Conservation (phyloP, 495 filamentous ascomycete species). For the Lichina pygmaea region DNA sequence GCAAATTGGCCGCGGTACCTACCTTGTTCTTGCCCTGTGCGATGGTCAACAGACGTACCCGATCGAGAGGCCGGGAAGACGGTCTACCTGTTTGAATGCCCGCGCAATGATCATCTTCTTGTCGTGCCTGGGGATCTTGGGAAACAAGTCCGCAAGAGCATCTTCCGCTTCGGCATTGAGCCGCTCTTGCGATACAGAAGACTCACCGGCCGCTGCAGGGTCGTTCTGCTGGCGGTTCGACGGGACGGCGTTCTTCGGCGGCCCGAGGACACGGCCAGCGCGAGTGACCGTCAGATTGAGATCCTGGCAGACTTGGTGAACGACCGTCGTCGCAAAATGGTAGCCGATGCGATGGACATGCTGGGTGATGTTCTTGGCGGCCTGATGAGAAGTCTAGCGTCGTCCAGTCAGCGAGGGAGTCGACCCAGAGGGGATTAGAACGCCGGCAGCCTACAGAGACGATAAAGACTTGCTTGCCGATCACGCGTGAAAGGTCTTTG, state of each 20-base stretch:
- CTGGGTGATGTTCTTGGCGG: constrained; percentile 25
- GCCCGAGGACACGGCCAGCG: constrained; percentile 15
- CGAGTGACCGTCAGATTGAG: constrained; percentile 17
- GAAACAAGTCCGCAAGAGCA: constrained; percentile 59
- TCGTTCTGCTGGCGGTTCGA: not conserved
- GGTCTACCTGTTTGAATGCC: constrained; percentile 53
- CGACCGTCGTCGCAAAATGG: constrained; percentile 35
- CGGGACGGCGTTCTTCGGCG: not conserved
- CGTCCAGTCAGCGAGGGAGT: constrained; percentile 1
- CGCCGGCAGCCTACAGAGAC: constrained; percentile 36
- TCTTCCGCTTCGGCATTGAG: constrained; percentile 47
- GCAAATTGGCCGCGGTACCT: constrained; percentile 36
- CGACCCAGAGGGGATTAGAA: not conserved
- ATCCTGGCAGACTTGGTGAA: constrained; percentile 24
- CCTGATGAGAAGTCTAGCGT: constrained; percentile 11
- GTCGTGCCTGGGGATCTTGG: constrained; percentile 57
- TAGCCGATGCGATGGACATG: constrained; percentile 61
- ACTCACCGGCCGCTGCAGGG: constrained; percentile 5
- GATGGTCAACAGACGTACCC: constrained; percentile 2
- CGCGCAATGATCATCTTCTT: constrained; percentile 49
- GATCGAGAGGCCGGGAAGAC: not conserved
- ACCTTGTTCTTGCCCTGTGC: constrained; percentile 28
- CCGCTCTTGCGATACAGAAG: constrained; percentile 21
- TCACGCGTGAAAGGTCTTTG: constrained; percentile 51
- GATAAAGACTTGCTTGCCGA: constrained; percentile 40